These are phyloP conservation scores for Pisolithus sp. DNA, from an alignment of 768 basidiomycete genomes.

Conservation along the genomic window DNA sequence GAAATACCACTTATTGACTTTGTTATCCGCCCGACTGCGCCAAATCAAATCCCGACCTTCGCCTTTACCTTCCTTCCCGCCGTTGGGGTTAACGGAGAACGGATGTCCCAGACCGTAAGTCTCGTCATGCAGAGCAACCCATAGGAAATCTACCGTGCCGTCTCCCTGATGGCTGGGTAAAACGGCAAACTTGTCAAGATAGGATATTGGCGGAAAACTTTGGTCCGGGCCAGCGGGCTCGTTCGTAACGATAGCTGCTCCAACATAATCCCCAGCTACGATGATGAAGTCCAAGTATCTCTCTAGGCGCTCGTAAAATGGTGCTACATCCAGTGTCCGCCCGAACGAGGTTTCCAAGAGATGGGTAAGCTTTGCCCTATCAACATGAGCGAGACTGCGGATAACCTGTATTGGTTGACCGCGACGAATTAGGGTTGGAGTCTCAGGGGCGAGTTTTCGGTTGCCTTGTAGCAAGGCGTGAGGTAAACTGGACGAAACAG, in stretches of 20 bases:
- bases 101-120: constrained; percentile 93
- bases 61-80: constrained; percentile 84
- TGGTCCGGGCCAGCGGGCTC: constrained; percentile 36
- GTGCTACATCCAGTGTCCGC: constrained; percentile 57
- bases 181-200: constrained; percentile 98
- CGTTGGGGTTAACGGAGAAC: constrained; percentile 91
- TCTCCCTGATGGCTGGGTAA: constrained; percentile 93
- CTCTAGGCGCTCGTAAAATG: constrained; percentile 78
- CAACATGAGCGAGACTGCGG: constrained; percentile 61
- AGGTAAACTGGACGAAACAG: constrained; percentile 90
- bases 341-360: constrained; percentile 87
- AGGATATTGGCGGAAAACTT: constrained; percentile 54
- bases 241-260: constrained; percentile 88
- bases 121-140: constrained; percentile 98
- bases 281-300: constrained; percentile 83
- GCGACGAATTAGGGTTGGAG: constrained; percentile 86
- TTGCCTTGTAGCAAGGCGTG: constrained; percentile 88
- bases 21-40: constrained; percentile 89
- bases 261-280: constrained; percentile 91
- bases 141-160: constrained; percentile 97
- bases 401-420: constrained; percentile 85
- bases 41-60: constrained; percentile 94
- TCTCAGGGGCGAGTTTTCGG: constrained; percentile 78
- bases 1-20: constrained; percentile 99
- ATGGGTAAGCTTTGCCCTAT: constrained; percentile 66